These are phyloP conservation scores for Schizochytrium sp. DNA, from an alignment of 108 stramenopile species.

Conservation along the genomic window DNA sequence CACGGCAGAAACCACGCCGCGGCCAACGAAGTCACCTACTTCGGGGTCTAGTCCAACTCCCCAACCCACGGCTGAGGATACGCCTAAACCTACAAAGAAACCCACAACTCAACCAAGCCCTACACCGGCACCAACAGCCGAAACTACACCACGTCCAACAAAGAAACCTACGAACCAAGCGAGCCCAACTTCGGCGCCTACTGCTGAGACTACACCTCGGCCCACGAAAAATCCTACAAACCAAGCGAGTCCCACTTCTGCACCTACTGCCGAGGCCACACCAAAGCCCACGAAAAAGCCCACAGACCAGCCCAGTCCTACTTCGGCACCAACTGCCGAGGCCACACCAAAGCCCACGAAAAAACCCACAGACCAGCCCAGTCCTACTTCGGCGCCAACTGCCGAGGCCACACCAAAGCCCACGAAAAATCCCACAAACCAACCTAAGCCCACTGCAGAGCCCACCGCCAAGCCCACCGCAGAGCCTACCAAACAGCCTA, in stretches of 20 bases:
- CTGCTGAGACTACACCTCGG: too few relatives aligned
- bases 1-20: background rate
- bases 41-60: background rate
- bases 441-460: background rate
- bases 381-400: background rate
- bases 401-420: background rate
- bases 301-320: too few relatives aligned
- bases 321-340: too few relatives aligned
- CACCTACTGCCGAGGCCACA: background rate
- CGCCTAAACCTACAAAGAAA: background rate
- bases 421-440: background rate
- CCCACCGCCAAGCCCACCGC: background rate
- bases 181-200: too few relatives aligned
- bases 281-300: background rate
- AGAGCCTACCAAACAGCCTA: background rate
- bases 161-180: too few relatives aligned
- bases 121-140: too few relatives aligned
- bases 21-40: background rate
- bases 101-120: too few relatives aligned
- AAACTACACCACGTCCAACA: too few relatives aligned
- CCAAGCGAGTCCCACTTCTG: background rate
- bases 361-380: background rate
- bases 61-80: background rate
- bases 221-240: too few relatives aligned
- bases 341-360: background rate